Evolutionary conservation across 1,284 basidiomycete genomes (phyloP), one percentile per base, ranked within the genome.

Genomic region (Sporisorium exsertum): DNA sequence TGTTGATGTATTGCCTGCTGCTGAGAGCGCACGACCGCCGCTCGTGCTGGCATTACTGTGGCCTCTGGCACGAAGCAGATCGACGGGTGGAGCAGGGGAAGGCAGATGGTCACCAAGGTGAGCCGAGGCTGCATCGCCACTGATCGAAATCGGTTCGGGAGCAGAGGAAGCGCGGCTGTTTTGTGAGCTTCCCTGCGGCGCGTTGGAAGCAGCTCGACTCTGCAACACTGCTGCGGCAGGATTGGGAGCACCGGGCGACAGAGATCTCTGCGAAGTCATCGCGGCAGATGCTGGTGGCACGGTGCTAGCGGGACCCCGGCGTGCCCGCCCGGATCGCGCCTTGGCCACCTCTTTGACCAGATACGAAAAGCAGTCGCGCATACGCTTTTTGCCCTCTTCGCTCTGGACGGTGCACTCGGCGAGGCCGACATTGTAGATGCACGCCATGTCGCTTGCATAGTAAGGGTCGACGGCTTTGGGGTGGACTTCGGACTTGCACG

Each of bases 321-420:
- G 72, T n/a, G 66, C 42, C 12, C 72, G 65, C 6, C 72, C 73
- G 10, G 65, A 66, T 33, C 81, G 64, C 20, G 69, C 64, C 66
- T 83, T 83, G 37, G 80, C 81, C n/a, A 83, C 81, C 33, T 81
- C 81, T 47, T 81, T 81, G 50, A 83, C 80, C 20, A 82, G 60
- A 47, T 81, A 83, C 1, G 79, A 81, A 58, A 83, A 83, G 58
- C 80, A 82, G 56, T 83, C 81, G 35, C 79, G 70, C 81, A 83
- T 82, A n/a, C 81, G 56, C 72, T 81, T 81, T 59, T 79, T 81
- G 55, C 81, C 80, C 53, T 83, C 81, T 45, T 83, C 81, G 65
- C 79, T 81, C 43, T 78, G 62, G 3, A 78, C 72, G 26, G 77
- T 83, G 61, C 81, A 83, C 56, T 83, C 81, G 12, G 81, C 80